Percentiles rank a stretch among this genome's conserved stretches.
Conservation (phyloP, 768 basidiomycete genomes). For the Lanmaoa pseudosensibilis region DNA sequence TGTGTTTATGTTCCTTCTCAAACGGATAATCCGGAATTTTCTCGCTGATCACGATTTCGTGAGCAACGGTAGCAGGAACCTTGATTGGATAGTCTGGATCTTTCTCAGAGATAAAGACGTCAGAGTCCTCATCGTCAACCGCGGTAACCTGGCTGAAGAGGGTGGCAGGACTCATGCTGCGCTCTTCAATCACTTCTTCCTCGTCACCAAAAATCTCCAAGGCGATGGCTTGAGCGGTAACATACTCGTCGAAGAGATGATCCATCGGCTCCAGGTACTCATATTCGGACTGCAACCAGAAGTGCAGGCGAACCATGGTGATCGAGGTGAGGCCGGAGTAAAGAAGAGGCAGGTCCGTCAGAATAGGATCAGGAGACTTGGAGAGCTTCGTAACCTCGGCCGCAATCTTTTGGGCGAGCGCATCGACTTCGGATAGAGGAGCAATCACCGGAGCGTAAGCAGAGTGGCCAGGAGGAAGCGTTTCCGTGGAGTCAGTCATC, state of each 20-base stretch:
- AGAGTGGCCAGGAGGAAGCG: slow-evolving; percentile 1
- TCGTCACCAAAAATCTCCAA: slow-evolving; percentile 29
- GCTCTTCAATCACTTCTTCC: too few species aligned
- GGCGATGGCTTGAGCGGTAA: slow-evolving; percentile 31
- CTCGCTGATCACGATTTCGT: background rate
- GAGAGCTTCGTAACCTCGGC: slow-evolving; percentile 32
- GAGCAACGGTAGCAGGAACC: background rate
- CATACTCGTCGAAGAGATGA: slow-evolving; percentile 32
- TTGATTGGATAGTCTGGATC: slow-evolving; percentile 6
- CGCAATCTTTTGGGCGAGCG: slow-evolving; percentile 36
- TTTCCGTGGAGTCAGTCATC: slow-evolving; percentile 10
- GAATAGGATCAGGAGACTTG: slow-evolving; percentile 26
- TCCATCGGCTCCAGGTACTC: slow-evolving; percentile 31
- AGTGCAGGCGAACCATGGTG: slow-evolving; percentile 31
- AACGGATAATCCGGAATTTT: background rate
- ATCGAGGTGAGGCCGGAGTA: slow-evolving; percentile 33
- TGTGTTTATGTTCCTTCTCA: background rate
- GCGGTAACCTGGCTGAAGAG: slow-evolving; percentile 20
- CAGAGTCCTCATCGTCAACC: slow-evolving; percentile 20
- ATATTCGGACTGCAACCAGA: slow-evolving; percentile 35
- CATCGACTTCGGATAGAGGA: slow-evolving; percentile 19
- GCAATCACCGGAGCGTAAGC: slow-evolving; percentile 9
- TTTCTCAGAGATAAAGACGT: slow-evolving; percentile 3
- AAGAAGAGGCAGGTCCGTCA: slow-evolving; percentile 32
- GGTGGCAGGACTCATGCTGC: slow-evolving; percentile 5